A percentile compares a stretch with the other conserved stretches of the same genome.
phyloP scores from a whole-genome alignment of 139 green algal genomes.

The Volvox reticuliferus region DNA sequence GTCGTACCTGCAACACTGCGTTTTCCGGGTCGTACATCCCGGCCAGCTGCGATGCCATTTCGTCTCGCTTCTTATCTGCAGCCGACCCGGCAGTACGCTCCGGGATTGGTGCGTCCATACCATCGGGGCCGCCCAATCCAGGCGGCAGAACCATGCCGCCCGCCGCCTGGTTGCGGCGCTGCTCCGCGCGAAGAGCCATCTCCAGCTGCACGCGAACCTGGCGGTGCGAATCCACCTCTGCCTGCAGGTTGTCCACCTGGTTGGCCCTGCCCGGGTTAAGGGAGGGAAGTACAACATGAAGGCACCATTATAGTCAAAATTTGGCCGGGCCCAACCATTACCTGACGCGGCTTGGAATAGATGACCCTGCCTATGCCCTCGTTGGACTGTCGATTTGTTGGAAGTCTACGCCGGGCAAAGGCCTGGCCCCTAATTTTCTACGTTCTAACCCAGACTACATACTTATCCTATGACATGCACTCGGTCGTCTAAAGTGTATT shows the following conservation, averaged over 20 bases:
- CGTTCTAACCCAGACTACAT: too few relatives aligned
- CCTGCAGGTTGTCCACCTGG: slow-evolving; percentile 22
- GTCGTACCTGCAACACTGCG: slow-evolving; percentile 44
- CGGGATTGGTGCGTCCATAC: neutral
- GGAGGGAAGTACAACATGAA: too few relatives aligned
- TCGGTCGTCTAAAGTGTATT: too few relatives aligned
- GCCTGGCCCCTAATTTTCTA: too few relatives aligned
- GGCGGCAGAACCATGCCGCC: neutral
- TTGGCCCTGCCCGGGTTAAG: neutral
- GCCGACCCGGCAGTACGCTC: neutral
- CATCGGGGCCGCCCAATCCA: neutral
- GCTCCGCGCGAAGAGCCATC: slow-evolving; percentile 36
- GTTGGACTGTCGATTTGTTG: too few relatives aligned
- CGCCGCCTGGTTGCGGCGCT: slow-evolving; percentile 28
- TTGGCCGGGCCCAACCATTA: too few relatives aligned
- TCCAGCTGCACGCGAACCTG: slow-evolving; percentile 39
- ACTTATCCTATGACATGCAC: too few relatives aligned
- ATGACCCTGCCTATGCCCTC: too few relatives aligned
- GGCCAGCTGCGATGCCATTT: neutral
- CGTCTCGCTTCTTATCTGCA: slow-evolving; percentile 46
- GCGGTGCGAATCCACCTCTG: slow-evolving; percentile 38
- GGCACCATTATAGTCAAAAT: too few relatives aligned
- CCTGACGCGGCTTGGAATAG: too few relatives aligned
- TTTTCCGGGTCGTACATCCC: slow-evolving; percentile 48
- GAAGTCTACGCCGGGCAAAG: too few relatives aligned